Percentiles rank a stretch among this genome's conserved stretches.
These are phyloP conservation scores for Trichoderma pleuroti DNA, from an alignment of 2,329 filamentous ascomycete genomes.

Conservation along the genomic window DNA sequence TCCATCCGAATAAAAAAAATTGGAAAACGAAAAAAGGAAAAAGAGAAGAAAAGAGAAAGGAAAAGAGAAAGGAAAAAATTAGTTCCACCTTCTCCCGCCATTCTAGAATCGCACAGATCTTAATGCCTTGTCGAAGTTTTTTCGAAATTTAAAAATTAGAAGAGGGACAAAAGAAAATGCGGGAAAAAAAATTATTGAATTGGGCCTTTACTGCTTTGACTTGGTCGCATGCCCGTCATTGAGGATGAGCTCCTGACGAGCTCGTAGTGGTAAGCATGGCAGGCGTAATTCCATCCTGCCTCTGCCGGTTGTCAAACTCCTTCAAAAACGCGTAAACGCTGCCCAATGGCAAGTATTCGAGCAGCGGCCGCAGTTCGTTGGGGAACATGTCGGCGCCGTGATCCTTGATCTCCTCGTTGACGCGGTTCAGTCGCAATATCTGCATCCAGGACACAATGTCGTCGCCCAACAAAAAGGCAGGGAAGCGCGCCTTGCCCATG, in stretches of 20 bases:
- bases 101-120: neutral
- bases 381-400: slow-evolving; percentile 32
- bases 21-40: neutral
- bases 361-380: slow-evolving; percentile 21
- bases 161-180: neutral
- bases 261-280: slow-evolving; percentile 16
- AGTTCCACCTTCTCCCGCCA: neutral
- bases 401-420: slow-evolving; percentile 37
- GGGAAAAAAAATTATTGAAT: neutral
- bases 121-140: neutral
- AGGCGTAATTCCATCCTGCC: neutral
- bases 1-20: neutral
- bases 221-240: slow-evolving; percentile 3
- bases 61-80: neutral
- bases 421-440: slow-evolving; percentile 33
- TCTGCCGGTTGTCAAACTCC: slow-evolving; percentile 21
- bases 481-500: slow-evolving; percentile 33
- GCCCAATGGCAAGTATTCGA: slow-evolving; percentile 23
- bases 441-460: slow-evolving; percentile 37
- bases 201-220: neutral
- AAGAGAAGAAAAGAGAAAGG: neutral
- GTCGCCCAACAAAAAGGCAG: slow-evolving; percentile 33
- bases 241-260: slow-evolving; percentile 10
- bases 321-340: slow-evolving; percentile 21
- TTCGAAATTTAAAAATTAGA: neutral